Percentiles rank a stretch among this genome's conserved stretches.
Conservation (phyloP, 441 rosid species). For the Adansonia rubrostipa region DNA sequence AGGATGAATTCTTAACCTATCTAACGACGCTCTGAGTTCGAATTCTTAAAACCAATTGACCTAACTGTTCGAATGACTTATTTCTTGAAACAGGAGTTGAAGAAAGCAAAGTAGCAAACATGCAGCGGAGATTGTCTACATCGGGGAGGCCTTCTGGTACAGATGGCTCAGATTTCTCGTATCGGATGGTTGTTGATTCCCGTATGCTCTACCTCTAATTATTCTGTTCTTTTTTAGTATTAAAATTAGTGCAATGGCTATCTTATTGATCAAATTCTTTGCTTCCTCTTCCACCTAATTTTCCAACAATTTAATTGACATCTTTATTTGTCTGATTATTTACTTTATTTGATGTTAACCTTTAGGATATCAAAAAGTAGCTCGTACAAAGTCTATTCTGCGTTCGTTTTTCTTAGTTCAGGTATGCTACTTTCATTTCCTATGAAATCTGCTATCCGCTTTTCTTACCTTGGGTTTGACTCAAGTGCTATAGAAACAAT, state of each 20-base stretch:
- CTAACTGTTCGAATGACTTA: background rate
- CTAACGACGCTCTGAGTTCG: background rate
- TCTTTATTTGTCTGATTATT: background rate
- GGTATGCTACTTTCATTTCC: conserved; percentile 41
- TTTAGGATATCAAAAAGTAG: conserved; percentile 79
- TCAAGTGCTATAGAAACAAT: background rate
- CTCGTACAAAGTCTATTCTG: conserved; percentile 63
- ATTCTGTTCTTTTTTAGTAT: background rate
- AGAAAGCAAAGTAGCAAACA: conserved; percentile 30
- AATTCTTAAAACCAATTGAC: background rate
- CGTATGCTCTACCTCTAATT: conserved; percentile 48
- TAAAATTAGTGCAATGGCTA: background rate
- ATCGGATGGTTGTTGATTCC: conserved; percentile 89
- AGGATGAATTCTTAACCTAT: background rate
- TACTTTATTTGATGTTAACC: background rate
- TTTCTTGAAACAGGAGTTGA: background rate
- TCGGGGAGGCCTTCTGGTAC: conserved; percentile 73
- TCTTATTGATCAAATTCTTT: background rate
- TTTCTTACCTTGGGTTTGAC: background rate
- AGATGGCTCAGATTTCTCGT: conserved; percentile 86
- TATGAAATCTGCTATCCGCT: conserved; percentile 13
- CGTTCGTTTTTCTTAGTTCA: conserved; percentile 55
- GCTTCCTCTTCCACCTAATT: background rate
- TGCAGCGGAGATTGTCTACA: conserved; percentile 56
- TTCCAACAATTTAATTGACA: background rate